Percentiles rank a stretch among this genome's conserved stretches.
phyloP scores from a whole-genome alignment of 257 asterid species.

The Striga asiatica region DNA sequence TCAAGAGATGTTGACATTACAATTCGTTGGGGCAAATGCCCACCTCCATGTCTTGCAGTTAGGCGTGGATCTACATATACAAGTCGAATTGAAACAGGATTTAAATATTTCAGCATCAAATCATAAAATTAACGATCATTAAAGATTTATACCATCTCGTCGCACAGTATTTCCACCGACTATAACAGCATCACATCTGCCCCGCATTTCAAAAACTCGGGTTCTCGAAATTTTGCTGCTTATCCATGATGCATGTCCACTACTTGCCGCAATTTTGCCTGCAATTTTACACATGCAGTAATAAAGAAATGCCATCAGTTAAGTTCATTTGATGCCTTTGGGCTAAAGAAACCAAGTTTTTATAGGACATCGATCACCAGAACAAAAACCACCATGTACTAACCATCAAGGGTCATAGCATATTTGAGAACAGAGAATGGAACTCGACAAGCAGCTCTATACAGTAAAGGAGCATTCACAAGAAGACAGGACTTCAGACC shows the following conservation, averaged over 20 bases:
- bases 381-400: constrained; percentile 28
- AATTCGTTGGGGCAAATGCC: constrained; percentile 84
- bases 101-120: constrained; percentile 11
- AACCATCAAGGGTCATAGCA: constrained; percentile 99
- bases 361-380: too few species aligned
- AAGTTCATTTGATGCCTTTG: too few species aligned
- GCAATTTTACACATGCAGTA: constrained; percentile 1
- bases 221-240: constrained; percentile 79
- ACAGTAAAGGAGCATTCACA: constrained; percentile 94
- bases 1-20: constrained; percentile 85
- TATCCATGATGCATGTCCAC: constrained; percentile 99
- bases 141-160: constrained; percentile 72
- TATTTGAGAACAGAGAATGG: constrained; percentile 94
- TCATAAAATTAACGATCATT: constrained; percentile 15
- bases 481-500: constrained; percentile 71
- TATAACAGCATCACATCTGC: constrained; percentile 95
- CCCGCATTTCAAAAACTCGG: constrained; percentile 80
- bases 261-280: constrained; percentile 95
- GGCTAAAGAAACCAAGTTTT: too few species aligned
- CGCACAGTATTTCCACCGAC: constrained; percentile 99
- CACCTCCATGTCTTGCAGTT: constrained; percentile 94
- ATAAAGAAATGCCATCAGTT: constrained; percentile 5
- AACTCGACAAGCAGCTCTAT: constrained; percentile 79
- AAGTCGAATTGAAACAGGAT: constrained; percentile 20
- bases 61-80: constrained; percentile 74